Evolutionary conservation across 768 basidiomycete genomes (phyloP), one percentile per base, ranked within the genome.

Genomic region (Tricholoma terreum): DNA sequence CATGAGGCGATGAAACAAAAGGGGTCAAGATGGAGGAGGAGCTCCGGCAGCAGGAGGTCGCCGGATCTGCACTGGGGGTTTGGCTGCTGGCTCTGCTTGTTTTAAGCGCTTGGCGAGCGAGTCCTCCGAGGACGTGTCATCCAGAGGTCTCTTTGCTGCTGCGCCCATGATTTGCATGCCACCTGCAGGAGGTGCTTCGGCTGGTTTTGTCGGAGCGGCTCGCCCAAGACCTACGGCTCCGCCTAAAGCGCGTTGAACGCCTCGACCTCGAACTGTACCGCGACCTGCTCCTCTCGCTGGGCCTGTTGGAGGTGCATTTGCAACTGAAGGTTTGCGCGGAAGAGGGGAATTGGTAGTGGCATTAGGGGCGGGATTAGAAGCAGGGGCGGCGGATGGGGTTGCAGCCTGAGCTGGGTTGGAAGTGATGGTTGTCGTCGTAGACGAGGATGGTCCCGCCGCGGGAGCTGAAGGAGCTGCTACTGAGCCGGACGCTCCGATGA

Each of bases 51-150:
- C 55, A 40, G 56, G 59, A 36, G 64, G 64, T 8, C 64, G 60
- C 15, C 64, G 60, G 4, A 65, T 49, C 36, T 55, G 59, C 24
- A 65, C 62, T 42, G 64, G 64, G 3, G 62, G 62, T 57, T 60
- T 65, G 17, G 57, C 6, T 17, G 56, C 42, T 42, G 65, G 58
- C 33, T 78, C 77, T 43, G 83, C 81, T 49, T 83, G 83, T 65
- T 86, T 89, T 52, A 87, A 59, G 43, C 88, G 82, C 65, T 90
- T 89, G 0, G 81, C 84, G 31, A 89, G 73, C 9, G 85, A 81
- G 63, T 85, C 84, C 17, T 85, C 84, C 0, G 71, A 59, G n/a
- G 67, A 19, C 19, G 61, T 22, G 71, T 67, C 10, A 73, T 90
- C 87, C 40, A 87, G 78, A 33, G 82, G 77, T 24, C 87, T 81